These are phyloP conservation scores for Xerocomellus chrysenteron DNA, from an alignment of 768 basidiomycete species.

Conservation along the genomic window DNA sequence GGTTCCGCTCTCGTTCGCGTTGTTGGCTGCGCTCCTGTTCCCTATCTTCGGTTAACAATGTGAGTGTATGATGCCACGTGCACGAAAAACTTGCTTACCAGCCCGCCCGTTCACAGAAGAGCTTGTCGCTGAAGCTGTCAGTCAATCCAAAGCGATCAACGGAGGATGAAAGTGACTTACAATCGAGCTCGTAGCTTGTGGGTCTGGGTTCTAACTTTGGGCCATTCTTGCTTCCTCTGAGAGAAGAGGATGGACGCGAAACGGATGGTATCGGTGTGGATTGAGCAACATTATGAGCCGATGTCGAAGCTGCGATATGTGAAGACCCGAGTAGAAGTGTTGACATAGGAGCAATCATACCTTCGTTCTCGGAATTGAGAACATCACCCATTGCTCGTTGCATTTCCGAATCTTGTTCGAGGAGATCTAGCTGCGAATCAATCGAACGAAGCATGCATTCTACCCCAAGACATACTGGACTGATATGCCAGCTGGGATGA, in stretches of 20 bases:
- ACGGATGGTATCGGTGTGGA: conserved; percentile 3
- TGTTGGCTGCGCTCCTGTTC: conserved; percentile 37
- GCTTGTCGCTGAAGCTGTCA: conserved; percentile 29
- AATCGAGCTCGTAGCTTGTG: conserved; percentile 11
- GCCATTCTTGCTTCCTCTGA: background rate
- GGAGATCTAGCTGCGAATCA: conserved; percentile 45
- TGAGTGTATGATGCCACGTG: conserved; percentile 1
- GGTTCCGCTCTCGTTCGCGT: conserved; percentile 52
- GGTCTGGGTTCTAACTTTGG: conserved; percentile 7
- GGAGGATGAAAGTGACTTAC: conserved; percentile 14
- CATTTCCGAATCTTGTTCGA: conserved; percentile 75
- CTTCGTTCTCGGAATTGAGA: conserved; percentile 51
- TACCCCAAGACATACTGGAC: conserved; percentile 46
- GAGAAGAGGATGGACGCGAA: conserved; percentile 17
- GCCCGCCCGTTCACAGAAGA: conserved; percentile 18
- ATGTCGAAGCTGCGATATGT: conserved; percentile 14
- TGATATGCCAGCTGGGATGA: conserved; percentile 49
- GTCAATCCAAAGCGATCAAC: conserved; percentile 1
- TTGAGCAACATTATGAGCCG: conserved; percentile 4
- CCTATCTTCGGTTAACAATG: conserved; percentile 19
- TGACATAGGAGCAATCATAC: conserved; percentile 7
- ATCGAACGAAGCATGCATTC: background rate
- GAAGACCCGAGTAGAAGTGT: background rate
- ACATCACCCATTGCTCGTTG: conserved; percentile 57
- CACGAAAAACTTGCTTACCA: conserved; percentile 24